These are phyloP conservation scores for Orbilia blumenaviensis DNA, from an alignment of 2,329 filamentous ascomycete species.

Conservation along the genomic window DNA sequence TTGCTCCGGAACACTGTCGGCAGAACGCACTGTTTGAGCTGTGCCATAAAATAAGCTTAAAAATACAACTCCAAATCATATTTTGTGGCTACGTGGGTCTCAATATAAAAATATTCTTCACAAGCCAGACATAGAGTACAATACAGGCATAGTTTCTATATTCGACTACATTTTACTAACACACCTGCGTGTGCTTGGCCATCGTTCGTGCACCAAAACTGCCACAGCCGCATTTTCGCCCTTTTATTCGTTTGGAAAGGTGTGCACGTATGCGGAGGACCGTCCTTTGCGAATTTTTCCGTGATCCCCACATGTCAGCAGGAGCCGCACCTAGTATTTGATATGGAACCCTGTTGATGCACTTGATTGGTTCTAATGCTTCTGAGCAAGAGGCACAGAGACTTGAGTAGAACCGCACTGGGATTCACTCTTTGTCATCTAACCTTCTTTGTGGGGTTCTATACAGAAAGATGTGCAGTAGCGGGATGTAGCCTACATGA, in stretches of 20 bases:
- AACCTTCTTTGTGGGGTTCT: neutral
- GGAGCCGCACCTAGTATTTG: conserved; percentile 41
- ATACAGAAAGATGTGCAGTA: neutral
- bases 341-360: conserved; percentile 8
- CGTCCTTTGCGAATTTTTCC: conserved; percentile 7
- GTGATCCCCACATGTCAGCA: conserved; percentile 35
- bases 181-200: no score
- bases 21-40: neutral
- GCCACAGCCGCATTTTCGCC: conserved; percentile 43
- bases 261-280: neutral
- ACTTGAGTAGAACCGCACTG: conserved; percentile 11
- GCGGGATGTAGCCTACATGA: conserved; percentile 38
- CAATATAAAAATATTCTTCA: neutral
- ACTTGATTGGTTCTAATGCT: conserved; percentile 29
- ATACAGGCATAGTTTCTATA: neutral
- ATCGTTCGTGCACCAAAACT: conserved; percentile 19
- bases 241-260: conserved; percentile 21
- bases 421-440: conserved; percentile 4
- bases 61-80: conserved; percentile 9
- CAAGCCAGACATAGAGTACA: neutral
- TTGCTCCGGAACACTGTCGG: neutral
- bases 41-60: conserved; percentile 10
- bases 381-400: neutral
- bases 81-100: conserved; percentile 24
- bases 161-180: conserved; percentile 6